A percentile compares a stretch with the other conserved stretches of the same genome.
These are phyloP conservation scores for Schizosaccharomyces lindneri DNA, from an alignment of 805 yeast species.

Conservation along the genomic window DNA sequence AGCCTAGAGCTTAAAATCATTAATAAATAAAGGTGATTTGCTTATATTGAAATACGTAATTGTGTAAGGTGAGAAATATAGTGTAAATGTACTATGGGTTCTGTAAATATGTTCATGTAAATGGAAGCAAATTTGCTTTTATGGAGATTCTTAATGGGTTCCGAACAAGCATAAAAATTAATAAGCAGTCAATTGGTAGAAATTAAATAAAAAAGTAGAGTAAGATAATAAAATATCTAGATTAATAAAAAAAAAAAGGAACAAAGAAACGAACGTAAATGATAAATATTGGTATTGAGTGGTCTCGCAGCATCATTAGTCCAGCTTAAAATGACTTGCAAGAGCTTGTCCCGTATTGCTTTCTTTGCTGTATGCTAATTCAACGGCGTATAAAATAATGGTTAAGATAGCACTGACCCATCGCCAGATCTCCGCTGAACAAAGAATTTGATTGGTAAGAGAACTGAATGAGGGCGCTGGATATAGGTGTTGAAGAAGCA, in stretches of 20 bases:
- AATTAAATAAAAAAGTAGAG: no score
- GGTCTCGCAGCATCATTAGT: neutral
- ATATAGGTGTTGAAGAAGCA: constrained; percentile 50
- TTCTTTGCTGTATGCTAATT: constrained; percentile 19
- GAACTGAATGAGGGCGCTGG: constrained; percentile 26
- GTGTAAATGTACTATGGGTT: no score
- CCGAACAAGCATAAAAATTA: no score
- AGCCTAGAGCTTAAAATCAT: constrained; percentile 4
- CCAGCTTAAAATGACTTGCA: neutral
- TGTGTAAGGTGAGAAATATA: no score
- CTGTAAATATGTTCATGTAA: no score
- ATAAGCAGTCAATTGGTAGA: no score
- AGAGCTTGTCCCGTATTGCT: constrained; percentile 9
- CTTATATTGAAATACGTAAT: neutral
- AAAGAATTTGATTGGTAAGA: constrained; percentile 21
- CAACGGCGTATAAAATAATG: constrained; percentile 54
- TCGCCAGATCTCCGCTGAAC: constrained; percentile 85
- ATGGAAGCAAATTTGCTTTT: no score
- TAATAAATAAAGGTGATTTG: neutral
- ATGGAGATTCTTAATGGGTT: no score
- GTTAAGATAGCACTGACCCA: constrained; percentile 80
- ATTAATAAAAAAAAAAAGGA: neutral
- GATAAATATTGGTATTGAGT: neutral
- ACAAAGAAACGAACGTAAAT: neutral
- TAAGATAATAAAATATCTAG: no score